Base-by-base conservation (phyloP, 805 yeast genomes). In the Hanseniaspora occidentalis region DNA sequence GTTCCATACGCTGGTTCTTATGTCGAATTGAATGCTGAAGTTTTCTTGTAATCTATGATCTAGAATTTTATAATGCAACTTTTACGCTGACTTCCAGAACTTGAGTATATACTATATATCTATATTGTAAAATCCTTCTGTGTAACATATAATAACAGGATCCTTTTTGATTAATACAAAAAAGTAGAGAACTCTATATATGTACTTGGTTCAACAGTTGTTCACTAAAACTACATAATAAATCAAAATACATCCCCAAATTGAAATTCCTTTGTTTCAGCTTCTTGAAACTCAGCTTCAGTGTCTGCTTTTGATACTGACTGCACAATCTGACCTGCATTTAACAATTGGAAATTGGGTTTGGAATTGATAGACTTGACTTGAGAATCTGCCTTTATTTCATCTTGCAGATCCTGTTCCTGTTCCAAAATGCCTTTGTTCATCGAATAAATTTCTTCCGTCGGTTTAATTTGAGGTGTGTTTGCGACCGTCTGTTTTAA, bases 1-100 rank as follows among this genome's bases (percentile, higher is more conserved):
- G 75, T 92, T 47, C 95, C 96, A 40, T 84, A 79, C 54, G 96
- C 96, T 51, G 94, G 88, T 43, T 81, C 95, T 24, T 71, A 80
- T 43, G 89, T 88, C 45, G 99, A 92, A 68, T 70, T 92, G 46
- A 81, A 89, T 56, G 77, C 92, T 40, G 92, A 86, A 66, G 81
- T 77, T 42, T 89, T 89, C 69, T 73, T 86, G 62, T 84, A 67
- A 53, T 16, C 7, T 22, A 4, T 18, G 26, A 9, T 6, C 14
- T 14, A 13, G 17, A 21, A 18, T 24, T 24, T 24, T 24, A 9
- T n/a, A n/a, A n/a, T n/a, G n/a, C n/a, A n/a, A n/a, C n/a, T n/a
- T n/a, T n/a, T n/a, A n/a, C n/a, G n/a, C n/a, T n/a, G n/a, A n/a
- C n/a, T n/a, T n/a, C n/a, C n/a, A n/a, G n/a, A n/a, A n/a, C n/a